phyloP scores from a whole-genome alignment of 2,329 filamentous ascomycete species.

The Emericellopsis atlantica region DNA sequence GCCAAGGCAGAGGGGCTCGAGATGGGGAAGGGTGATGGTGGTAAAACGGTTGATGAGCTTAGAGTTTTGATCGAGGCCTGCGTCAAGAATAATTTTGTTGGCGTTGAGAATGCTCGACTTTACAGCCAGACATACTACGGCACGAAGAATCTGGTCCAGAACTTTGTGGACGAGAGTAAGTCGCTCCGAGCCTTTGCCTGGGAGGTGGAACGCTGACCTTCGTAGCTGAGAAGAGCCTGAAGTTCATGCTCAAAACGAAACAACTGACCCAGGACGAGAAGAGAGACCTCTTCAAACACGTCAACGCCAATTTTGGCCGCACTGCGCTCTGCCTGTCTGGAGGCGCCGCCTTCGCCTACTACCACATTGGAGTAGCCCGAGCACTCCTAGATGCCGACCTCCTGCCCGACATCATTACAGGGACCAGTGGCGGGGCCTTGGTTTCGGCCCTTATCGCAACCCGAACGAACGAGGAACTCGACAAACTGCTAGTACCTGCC shows the following conservation, averaged over 20 bases:
- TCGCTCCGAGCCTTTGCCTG: neutral
- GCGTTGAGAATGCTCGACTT: constrained; percentile 84
- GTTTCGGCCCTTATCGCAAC: constrained; percentile 81
- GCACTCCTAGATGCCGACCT: constrained; percentile 77
- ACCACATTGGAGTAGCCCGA: constrained; percentile 88
- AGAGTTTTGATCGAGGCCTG: constrained; percentile 73
- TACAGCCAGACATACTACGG: constrained; percentile 97
- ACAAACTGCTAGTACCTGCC: constrained; percentile 71
- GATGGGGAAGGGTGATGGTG: constrained; percentile 21
- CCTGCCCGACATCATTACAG: constrained; percentile 87
- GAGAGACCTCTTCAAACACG: constrained; percentile 69
- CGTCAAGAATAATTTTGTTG: constrained; percentile 95
- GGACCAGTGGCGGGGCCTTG: constrained; percentile 86
- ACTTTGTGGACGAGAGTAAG: constrained; percentile 72
- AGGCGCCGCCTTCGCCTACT: constrained; percentile 90
- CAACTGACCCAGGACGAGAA: constrained; percentile 63
- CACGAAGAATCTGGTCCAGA: constrained; percentile 88
- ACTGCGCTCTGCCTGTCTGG: constrained; percentile 89
- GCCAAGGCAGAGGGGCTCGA: constrained; percentile 43
- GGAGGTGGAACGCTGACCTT: neutral
- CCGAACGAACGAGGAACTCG: constrained; percentile 82
- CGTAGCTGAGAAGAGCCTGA: constrained; percentile 51
- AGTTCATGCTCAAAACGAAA: constrained; percentile 54
- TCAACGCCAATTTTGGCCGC: constrained; percentile 82
- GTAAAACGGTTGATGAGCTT: constrained; percentile 59